Base-by-base conservation (phyloP, 139 green algal species). In the Pseudopediastrum boryanum region DNA sequence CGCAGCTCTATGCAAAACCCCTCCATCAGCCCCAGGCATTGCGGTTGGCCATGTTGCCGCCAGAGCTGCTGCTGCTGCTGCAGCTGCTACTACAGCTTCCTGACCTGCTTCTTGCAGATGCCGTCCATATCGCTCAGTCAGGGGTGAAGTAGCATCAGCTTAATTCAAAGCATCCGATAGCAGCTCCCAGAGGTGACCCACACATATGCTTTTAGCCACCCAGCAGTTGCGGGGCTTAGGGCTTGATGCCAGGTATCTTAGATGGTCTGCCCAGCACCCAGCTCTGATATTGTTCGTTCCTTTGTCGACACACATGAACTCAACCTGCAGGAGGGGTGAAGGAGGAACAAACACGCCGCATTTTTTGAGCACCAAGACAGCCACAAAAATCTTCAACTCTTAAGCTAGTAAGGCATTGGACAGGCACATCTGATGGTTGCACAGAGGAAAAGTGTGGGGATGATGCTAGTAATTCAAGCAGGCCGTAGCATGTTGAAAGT, bases 201-300 rank as follows among this genome's bases (percentile, higher is more conserved):
- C 85, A 58, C 92, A 83, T 79, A 94, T 82, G 21, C 10, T 16
- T 6, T 66, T 36, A 0, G 86, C 91, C 21, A 97, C 93, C 16
- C 48, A 33, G 74, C 83, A 92, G 84, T 97, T 97, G 21, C 84
- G 75, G 8, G 83, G 78, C 52, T 23, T 27, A 2, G 52, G 68
- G n/a, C 59, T 88, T 90, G 84, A 48, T 81, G 27, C 89, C 91
- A 95, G 9, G 93, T 43, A 82, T 98, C 95, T n/a, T 86, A 90
- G 3, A 98, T 89, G 1, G 95, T 98, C 84, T 98, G 94, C 0
- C 95, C 95, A 38, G 85, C 62, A 1, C 65, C 86, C 6, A 97
- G 78, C 0, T 51, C 16, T 16, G 85, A 94, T 1, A 3, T 2
- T 0, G 90, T 95, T n/a, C n/a, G n/a, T n/a, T 50, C 97, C 95